Percentiles rank a stretch among this genome's conserved stretches.
phyloP scores from a whole-genome alignment of 306 rosid species.

The Dryas drummondii region DNA sequence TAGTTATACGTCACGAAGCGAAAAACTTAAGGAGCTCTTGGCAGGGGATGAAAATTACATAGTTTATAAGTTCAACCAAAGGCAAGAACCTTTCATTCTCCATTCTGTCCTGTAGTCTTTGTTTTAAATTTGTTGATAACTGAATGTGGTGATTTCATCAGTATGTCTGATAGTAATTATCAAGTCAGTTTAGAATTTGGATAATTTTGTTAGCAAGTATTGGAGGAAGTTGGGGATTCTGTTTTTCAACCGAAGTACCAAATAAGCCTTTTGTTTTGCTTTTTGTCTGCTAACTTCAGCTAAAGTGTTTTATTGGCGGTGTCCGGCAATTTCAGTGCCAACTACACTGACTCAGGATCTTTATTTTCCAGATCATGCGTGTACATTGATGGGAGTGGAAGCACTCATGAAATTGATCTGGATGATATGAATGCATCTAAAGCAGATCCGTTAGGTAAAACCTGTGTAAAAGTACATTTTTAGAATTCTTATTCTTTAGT shows the following conservation, averaged over 20 bases:
- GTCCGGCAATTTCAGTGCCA: not conserved
- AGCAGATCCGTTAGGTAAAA: conserved; percentile 70
- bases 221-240: not conserved
- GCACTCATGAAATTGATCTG: conserved; percentile 54
- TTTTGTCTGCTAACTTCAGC: not conserved
- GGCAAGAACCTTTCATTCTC: conserved; percentile 42
- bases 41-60: conserved; percentile 45
- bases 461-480: not conserved
- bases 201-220: not conserved
- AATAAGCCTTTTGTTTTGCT: not conserved
- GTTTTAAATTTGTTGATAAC: not conserved
- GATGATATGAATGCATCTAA: conserved; percentile 58
- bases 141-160: not conserved
- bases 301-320: not conserved
- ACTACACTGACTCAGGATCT: conserved; percentile 23
- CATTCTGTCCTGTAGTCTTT: not conserved
- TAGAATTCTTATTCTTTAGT: not conserved
- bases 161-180: not conserved
- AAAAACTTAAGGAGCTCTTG: conserved; percentile 60
- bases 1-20: conserved; percentile 49
- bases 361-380: conserved; percentile 57
- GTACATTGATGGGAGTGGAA: conserved; percentile 55
- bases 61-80: conserved; percentile 60
- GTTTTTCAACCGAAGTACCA: not conserved
- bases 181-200: not conserved